Base-by-base conservation (phyloP, 768 basidiomycete genomes). In the Mycena latifolia region DNA sequence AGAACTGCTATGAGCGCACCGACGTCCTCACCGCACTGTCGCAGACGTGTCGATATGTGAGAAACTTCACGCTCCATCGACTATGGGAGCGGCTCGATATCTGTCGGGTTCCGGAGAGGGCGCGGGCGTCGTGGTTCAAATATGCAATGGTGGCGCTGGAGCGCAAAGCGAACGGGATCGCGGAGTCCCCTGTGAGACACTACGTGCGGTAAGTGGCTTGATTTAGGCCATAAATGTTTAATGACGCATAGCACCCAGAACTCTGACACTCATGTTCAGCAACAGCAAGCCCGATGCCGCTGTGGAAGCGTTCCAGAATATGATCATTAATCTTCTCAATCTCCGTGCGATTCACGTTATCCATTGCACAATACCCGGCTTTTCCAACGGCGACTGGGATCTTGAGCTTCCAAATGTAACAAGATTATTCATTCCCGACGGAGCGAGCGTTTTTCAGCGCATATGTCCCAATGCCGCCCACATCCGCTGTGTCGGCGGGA, bases 401-500 rank as follows among this genome's bases (percentile, higher is more conserved):
- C 56, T 69, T 2, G 46, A 54, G 31, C 67, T 68, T 7, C 57
- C 67, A n/a, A 54, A 53, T 27, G 67, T 68, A 0, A 55, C 62
- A 33, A 41, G 52, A 18, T 50, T 68, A 6, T 60, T 59, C 43
- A 12, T 68, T 5, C 62, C 67, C 25, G 50, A 0, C 24, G 25
- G 54, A 5, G 62, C 10, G 31, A 64, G 52, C 31, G 46, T 55
- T 5, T 24, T 68, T 5, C 61, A 57, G 28, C 35, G 45, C 5
- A 39, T 68, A 18, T 68, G 67, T 41, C 67, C 67, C 25, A 63
- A 68, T 43, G 61, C 62, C 8, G 54, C 56, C 18, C 67, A 68
- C 27, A 33, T 68, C 24, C 48, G 61, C 39, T 64, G 67, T 28
- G 43, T 43, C 18, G 62, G 56, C 12, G 67, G 67, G 24, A 15